Evolutionary conservation across 306 rosid genomes (phyloP), one percentile per base, ranked within the genome.

Genomic region (Cajanus cajan): DNA sequence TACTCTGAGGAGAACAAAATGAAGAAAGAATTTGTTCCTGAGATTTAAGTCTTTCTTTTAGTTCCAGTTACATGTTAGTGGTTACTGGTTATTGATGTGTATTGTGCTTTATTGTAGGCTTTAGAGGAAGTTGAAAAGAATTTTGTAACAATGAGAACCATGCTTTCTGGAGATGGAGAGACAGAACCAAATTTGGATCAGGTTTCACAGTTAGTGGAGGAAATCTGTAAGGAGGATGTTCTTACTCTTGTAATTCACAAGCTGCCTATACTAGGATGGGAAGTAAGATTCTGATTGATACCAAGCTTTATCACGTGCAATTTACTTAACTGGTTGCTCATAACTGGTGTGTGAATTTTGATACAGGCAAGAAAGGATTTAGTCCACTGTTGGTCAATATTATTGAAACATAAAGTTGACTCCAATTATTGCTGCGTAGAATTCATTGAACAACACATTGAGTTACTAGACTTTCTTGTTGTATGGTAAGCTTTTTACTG

Each of bases 121-220:
- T 68, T 91, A 78, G 99, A 95, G 79, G 99, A 95, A 68, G 98
- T 95, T 65, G 99, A 93, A 76, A 95, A 93, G 90, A 91, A 93
- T 86, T 91, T 95, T 61, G 86, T 68, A 14, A 82, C 86, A 48
- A 86, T 95, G 99, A 91, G 88, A 86, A 81, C 90, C 75, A 83
- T 95, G 99, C 84, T 93, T 44, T 85, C 87, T 25, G 98, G 99
- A 61, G 99, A 95, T 28, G 98, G 90, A 15, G 99, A 93, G 86
- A 83, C 91, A 19, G 99, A 95, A 68, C 92, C 97, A 21, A 91
- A 86, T 75, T 31, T 68, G 78, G 98, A 95, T 47, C 99, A 95
- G 79, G 89, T 86, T 84, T 83, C 82, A 4, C 99, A 87, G 86
- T 88, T 95, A 37, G 91, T 84, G 12, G 85, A 85, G 40, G 99